A percentile compares a stretch with the other conserved stretches of the same genome.
Conservation (phyloP, 2,329 filamentous ascomycete genomes). For the Fusarium marasasianum region DNA sequence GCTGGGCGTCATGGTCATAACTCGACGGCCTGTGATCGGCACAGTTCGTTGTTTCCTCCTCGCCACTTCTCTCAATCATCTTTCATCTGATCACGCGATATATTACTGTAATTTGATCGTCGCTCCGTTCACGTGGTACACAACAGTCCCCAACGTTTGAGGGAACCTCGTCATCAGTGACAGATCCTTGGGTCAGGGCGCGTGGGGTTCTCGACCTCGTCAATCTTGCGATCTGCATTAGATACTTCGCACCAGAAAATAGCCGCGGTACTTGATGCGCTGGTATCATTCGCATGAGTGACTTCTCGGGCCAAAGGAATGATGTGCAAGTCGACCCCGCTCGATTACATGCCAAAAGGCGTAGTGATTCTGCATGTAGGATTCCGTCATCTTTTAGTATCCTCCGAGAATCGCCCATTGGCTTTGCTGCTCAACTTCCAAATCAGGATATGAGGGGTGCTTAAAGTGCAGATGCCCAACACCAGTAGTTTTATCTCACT, state of each 20-base stretch:
- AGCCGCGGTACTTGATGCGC: background rate
- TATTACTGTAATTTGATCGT: background rate
- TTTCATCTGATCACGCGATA: background rate
- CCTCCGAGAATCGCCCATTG: background rate
- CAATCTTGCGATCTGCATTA: background rate
- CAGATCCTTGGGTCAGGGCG: background rate
- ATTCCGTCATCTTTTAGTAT: background rate
- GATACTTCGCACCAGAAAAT: background rate
- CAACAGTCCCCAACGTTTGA: background rate
- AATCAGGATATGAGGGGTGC: background rate
- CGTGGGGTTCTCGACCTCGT: background rate
- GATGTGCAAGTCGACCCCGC: background rate
- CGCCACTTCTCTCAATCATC: background rate
- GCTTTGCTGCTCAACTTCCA: background rate
- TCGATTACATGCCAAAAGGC: background rate
- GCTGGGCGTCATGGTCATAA: fast-evolving
- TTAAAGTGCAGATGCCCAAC: background rate
- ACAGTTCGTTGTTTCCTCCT: background rate
- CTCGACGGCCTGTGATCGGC: background rate
- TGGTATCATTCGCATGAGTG: background rate
- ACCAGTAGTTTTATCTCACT: background rate
- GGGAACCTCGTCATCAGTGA: background rate
- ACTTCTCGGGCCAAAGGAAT: background rate
- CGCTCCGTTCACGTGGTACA: background rate
- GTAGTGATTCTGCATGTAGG: background rate